Evolutionary conservation across 352 stramenopile genomes (phyloP), one percentile per base, ranked within the genome.

Genomic region (Lagenidium giganteum): DNA sequence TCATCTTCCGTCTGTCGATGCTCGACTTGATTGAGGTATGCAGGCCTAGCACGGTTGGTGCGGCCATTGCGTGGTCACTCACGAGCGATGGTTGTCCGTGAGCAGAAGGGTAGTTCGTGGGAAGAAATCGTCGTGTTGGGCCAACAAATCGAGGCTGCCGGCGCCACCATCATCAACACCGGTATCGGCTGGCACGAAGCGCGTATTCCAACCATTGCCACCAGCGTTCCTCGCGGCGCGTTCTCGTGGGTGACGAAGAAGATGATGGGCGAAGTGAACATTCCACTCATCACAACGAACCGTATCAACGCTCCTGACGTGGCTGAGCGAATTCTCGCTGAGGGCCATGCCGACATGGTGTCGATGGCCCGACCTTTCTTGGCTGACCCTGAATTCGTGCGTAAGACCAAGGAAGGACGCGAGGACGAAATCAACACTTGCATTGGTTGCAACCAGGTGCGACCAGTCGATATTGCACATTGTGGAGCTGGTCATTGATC

Each of bases 101-200:
- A 95, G 83, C n/a, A n/a, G 82, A 90, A 96, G 8, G 76, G 75
- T 31, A 83, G 67, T 26, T 64, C 81, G 25, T 91, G 76, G 73
- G 75, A 84, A 22, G 87, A 96, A 51, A 91, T 97, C 38, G 82
- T 97, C 13, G 49, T 74, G 36, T 72, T 99, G 31, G 95, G 95
- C 7, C 74, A 95, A 52, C 55, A 70, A 18, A 85, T 99, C 38
- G 86, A 98, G 57, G 74, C 75, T 21, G 93, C 93, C 3, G 96
- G 96, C 18, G 94, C 86, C 7, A 97, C 80, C 17, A 97, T 99
- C 56, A 95, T 99, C 34, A 99, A 99, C 78, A 99, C 95, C 27
- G 96, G 96, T 18, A 99, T 99, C 57, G 96, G 96, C 24, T 99
- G 96, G 96, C 96, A 99, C 57, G 94, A 99, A 61, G 93, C 96